Base-by-base conservation (phyloP, 2,329 filamentous ascomycete species). In the Cladophialophora chaetospira region DNA sequence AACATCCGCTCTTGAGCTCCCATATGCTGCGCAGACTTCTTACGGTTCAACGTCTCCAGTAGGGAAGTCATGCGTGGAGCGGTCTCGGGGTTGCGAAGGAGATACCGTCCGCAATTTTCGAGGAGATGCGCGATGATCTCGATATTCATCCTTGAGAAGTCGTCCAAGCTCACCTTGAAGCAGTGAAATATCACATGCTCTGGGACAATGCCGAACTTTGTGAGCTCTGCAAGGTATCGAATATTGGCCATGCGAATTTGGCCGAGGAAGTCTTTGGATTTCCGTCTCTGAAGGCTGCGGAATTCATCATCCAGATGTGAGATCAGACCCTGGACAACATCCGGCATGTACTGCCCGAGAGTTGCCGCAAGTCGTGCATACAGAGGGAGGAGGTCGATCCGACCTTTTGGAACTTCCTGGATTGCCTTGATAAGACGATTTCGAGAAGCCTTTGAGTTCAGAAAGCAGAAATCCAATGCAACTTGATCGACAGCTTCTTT, bases 141-240 rank as follows among this genome's bases (percentile, higher is more conserved):
- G 62, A 99, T 97, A 69, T 99, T 99, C 89, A 97, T 97, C 60
- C 93, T 85, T 2, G 94, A 97, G 69, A 99, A 99, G 69, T 99
- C 94, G 67, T 99, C 94, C 25, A 99, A 77, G 65, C 93, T 95
- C 71, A 99, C 93, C 73, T 97, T 99, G 66, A 99, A 84, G 70
- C 94, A 99, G 70, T 99, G 94, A 70, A 99, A 99, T 52, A 99
- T 95, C 63, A 99, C 93, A 73, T 99, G 94, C 72, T 99, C 94
- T 0, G 95, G 94, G 6, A 99, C 94, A 28, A 97, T 91, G 28
- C 94, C 93, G 69, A 99, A 99, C 70, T 99, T 99, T 57, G 94
- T 99, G 69, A 99, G 77, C 73, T 99, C 94, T 5, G 94, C 92
- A 48, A 99, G 84, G 71, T 99, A 99, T n/a, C 95, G 89, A 62